phyloP scores from a whole-genome alignment of 2,329 filamentous ascomycete species.

The Xylaria sp. region DNA sequence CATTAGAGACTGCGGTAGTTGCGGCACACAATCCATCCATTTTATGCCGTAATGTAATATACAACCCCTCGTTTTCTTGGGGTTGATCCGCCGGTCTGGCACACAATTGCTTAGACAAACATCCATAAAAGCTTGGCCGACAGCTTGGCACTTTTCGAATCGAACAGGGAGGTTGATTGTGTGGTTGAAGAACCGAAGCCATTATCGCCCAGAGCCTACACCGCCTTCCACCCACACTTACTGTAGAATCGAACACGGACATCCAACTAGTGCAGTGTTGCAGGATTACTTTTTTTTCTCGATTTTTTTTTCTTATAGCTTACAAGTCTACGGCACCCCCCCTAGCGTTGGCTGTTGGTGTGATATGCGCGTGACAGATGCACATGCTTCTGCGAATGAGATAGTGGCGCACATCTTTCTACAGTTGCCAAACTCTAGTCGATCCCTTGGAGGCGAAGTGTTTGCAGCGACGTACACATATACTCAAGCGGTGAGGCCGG shows the following conservation, averaged over 20 bases:
- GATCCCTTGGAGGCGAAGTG: conserved; percentile 6
- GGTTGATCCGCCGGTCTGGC: conserved; percentile 20
- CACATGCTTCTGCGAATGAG: conserved; percentile 6
- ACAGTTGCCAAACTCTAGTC: conserved; percentile 5
- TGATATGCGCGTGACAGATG: conserved; percentile 8
- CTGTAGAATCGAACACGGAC: not conserved
- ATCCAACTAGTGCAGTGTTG: not conserved
- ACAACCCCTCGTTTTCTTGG: conserved; percentile 21
- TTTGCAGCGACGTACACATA: conserved; percentile 8
- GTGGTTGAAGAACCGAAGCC: conserved; percentile 9
- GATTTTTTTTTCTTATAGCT: not conserved
- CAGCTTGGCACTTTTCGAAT: conserved; percentile 10
- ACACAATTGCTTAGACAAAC: conserved; percentile 15
- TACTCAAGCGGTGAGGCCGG: conserved; percentile 16
- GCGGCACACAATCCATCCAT: conserved; percentile 16
- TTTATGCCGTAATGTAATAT: not conserved
- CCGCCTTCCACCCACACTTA: conserved; percentile 7
- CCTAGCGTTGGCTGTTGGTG: not conserved
- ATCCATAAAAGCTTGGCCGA: conserved; percentile 13
- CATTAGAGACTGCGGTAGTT: conserved; percentile 23
- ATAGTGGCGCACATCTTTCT: conserved; percentile 4
- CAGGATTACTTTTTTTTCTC: not conserved
- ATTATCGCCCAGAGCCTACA: conserved; percentile 10
- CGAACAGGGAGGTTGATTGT: not conserved
- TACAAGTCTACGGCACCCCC: conserved; percentile 5